Evolutionary conservation across 2,329 filamentous ascomycete species (phyloP).

Genomic region (Chrysoporthe puriensis): DNA sequence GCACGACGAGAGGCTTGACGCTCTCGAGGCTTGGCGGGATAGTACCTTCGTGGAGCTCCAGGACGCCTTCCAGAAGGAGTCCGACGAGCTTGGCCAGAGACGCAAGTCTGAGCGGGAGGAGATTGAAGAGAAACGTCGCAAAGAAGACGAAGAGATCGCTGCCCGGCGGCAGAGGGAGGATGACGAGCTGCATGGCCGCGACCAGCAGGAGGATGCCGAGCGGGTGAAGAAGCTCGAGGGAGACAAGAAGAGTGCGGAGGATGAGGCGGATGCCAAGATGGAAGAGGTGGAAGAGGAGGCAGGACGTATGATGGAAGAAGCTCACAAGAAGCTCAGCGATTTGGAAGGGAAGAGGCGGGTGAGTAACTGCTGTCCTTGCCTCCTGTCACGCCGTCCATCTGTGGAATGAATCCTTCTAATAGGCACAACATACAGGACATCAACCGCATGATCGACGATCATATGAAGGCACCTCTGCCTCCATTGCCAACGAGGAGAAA

Average conservation of each 20-base stretch:
- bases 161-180: slow-evolving; percentile 43
- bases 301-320: slow-evolving; percentile 36
- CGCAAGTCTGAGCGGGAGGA: slow-evolving; percentile 38
- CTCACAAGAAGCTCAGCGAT: slow-evolving; percentile 38
- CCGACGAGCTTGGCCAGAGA: slow-evolving; percentile 36
- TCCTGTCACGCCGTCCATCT: not conserved
- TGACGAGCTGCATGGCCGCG: slow-evolving; percentile 37
- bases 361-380: slow-evolving; percentile 16
- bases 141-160: slow-evolving; percentile 47
- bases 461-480: slow-evolving; percentile 41
- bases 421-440: slow-evolving; percentile 39
- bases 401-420: slow-evolving; percentile 26
- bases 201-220: slow-evolving; percentile 38
- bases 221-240: slow-evolving; percentile 37
- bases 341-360: slow-evolving; percentile 42
- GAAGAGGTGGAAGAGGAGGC: slow-evolving; percentile 40
- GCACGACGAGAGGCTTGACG: slow-evolving; percentile 43
- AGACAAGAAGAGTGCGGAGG: slow-evolving; percentile 38
- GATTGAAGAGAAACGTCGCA: slow-evolving; percentile 42
- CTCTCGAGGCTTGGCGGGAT: slow-evolving; percentile 45
- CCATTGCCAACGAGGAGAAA: slow-evolving; percentile 34
- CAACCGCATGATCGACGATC: slow-evolving; percentile 48
- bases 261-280: slow-evolving; percentile 42
- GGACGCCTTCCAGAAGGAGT: slow-evolving; percentile 38
- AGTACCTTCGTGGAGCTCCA: slow-evolving; percentile 39